Evolutionary conservation across 1,284 basidiomycete species (phyloP).

Genomic region (Ganoderma resinaceum): DNA sequence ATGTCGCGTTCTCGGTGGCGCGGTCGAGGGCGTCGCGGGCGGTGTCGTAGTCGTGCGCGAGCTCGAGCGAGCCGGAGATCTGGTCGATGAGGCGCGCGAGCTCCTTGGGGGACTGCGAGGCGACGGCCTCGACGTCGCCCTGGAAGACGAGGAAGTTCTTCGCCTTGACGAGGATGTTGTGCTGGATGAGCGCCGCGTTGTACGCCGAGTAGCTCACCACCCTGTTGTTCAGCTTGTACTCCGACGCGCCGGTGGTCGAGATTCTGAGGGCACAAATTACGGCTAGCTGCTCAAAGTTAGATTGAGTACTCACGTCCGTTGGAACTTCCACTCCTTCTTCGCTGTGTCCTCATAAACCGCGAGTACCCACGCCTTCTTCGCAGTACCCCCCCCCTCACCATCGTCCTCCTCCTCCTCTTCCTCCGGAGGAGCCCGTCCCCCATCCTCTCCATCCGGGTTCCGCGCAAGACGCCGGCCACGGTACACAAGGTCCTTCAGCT

Average conservation of each 20-base stretch:
- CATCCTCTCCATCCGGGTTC: constrained; percentile 56
- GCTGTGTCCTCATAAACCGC: constrained; percentile 87
- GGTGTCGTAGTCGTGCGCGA: constrained; percentile 89
- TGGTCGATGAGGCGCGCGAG: constrained; percentile 94
- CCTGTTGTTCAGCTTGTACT: constrained; percentile 86
- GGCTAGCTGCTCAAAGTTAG: neutral
- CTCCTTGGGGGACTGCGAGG: constrained; percentile 92
- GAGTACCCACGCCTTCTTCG: constrained; percentile 93
- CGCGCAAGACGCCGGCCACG: constrained; percentile 83
- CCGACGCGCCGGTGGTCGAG: constrained; percentile 84
- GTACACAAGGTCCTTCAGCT: constrained; percentile 95
- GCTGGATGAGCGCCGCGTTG: constrained; percentile 83
- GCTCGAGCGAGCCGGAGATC: constrained; percentile 92
- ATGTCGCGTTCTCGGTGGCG: constrained; percentile 92
- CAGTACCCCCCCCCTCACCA: constrained; percentile 79
- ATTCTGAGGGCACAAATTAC: constrained; percentile 61
- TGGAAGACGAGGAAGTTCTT: constrained; percentile 99
- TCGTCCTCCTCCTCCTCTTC: constrained; percentile 52
- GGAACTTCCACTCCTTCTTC: constrained; percentile 88
- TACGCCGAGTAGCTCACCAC: constrained; percentile 86
- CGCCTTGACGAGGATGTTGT: constrained; percentile 98
- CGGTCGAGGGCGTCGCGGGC: constrained; percentile 89
- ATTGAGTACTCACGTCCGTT: constrained; percentile 78
- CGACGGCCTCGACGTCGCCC: constrained; percentile 98
- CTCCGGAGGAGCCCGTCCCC: constrained; percentile 53